Evolutionary conservation across 2,329 filamentous ascomycete genomes (phyloP).

Genomic region (Pseudovirgaria hyperparasitica): DNA sequence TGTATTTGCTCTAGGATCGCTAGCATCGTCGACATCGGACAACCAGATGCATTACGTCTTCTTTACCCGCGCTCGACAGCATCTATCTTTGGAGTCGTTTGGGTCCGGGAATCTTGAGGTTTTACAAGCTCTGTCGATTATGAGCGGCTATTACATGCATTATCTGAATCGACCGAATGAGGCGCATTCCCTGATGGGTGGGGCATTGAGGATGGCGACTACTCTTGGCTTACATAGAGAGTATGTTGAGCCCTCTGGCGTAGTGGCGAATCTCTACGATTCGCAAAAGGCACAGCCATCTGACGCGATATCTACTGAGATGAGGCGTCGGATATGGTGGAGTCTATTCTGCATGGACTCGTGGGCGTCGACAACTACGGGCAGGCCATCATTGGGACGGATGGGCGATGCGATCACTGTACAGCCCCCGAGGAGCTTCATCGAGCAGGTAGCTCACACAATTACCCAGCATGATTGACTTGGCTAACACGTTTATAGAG

Average conservation of each 20-base stretch:
- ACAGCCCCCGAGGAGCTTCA: conserved; percentile 20
- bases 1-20: conserved; percentile 63
- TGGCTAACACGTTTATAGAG: conserved; percentile 6
- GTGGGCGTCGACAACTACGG: conserved; percentile 31
- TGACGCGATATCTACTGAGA: conserved; percentile 24
- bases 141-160: conserved; percentile 66
- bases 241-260: conserved; percentile 24
- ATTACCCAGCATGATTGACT: neutral
- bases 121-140: conserved; percentile 56
- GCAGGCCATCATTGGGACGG: conserved; percentile 26
- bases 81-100: conserved; percentile 54
- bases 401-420: conserved; percentile 27
- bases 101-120: conserved; percentile 62
- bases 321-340: conserved; percentile 31
- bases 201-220: conserved; percentile 61
- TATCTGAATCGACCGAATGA: conserved; percentile 68
- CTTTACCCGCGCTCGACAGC: conserved; percentile 54
- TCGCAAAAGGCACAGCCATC: conserved; percentile 5
- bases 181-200: conserved; percentile 60
- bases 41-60: conserved; percentile 58
- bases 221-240: conserved; percentile 61
- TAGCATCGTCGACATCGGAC: conserved; percentile 49
- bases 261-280: no score
- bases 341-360: conserved; percentile 31
- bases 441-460: conserved; percentile 15